phyloP scores from a whole-genome alignment of 2,329 filamentous ascomycete species.

The Neoarthrinium moseri region DNA sequence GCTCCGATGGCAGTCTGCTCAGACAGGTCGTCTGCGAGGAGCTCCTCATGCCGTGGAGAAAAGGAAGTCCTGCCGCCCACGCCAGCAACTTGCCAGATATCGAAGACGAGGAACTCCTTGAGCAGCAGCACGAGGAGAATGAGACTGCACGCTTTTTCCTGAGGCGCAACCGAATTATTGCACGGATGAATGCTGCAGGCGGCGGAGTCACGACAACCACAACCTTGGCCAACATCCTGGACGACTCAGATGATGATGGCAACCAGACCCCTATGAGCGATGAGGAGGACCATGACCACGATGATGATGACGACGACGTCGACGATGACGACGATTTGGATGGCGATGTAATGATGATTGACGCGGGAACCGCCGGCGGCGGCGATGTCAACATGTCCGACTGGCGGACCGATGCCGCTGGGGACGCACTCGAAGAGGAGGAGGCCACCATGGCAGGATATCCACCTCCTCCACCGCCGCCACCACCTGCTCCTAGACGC shows the following conservation, averaged over 20 bases:
- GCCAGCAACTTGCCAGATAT: conserved; percentile 74
- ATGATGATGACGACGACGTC: conserved; percentile 61
- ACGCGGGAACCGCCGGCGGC: conserved; percentile 43
- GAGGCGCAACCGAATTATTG: conserved; percentile 32
- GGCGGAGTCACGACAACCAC: conserved; percentile 3
- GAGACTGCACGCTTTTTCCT: conserved; percentile 32
- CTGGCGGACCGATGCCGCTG: conserved; percentile 46
- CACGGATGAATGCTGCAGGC: conserved; percentile 15
- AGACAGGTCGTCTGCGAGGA: conserved; percentile 86
- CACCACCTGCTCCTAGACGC: conserved; percentile 48
- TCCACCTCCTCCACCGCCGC: conserved; percentile 64
- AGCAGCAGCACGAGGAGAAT: conserved; percentile 36
- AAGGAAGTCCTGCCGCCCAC: conserved; percentile 81
- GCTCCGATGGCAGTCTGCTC: conserved; percentile 74
- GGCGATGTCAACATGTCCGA: conserved; percentile 45
- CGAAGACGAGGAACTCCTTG: conserved; percentile 73
- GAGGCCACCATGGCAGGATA: conserved; percentile 79
- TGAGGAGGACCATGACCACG: conserved; percentile 58
- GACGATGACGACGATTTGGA: conserved; percentile 69
- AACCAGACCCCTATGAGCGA: conserved; percentile 32
- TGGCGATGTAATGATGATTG: conserved; percentile 54
- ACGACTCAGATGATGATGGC: conserved; percentile 38
- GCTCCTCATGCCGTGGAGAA: conserved; percentile 81
- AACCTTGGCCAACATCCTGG: conserved; percentile 33
- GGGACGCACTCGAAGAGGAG: conserved; percentile 70